Percentiles rank a stretch among this genome's conserved stretches.
phyloP scores from a whole-genome alignment of 352 stramenopile species.

The Halophytophthora polymorphica region DNA sequence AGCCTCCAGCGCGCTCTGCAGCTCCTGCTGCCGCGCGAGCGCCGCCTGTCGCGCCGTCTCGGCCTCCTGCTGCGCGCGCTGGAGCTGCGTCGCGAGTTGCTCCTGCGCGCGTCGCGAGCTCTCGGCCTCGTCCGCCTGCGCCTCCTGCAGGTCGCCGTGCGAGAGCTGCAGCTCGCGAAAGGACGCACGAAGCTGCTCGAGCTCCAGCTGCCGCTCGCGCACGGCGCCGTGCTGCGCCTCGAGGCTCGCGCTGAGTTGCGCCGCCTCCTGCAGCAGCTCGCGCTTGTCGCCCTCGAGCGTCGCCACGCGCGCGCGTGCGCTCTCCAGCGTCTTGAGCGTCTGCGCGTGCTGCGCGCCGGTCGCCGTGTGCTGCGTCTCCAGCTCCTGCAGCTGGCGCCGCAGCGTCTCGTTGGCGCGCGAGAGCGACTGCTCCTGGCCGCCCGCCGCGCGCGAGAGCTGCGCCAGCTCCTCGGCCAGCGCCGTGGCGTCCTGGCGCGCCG shows the following conservation, averaged over 20 bases:
- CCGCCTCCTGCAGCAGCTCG: slow-evolving; percentile 62
- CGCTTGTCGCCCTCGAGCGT: slow-evolving; percentile 63
- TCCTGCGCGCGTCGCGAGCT: slow-evolving; percentile 33
- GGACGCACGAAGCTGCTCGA: slow-evolving; percentile 47
- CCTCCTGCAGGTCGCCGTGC: slow-evolving; percentile 58
- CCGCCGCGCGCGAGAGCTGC: slow-evolving; percentile 36
- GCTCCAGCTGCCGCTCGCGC: slow-evolving; percentile 53
- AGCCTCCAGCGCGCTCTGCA: slow-evolving; percentile 8
- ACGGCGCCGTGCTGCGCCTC: slow-evolving; percentile 48
- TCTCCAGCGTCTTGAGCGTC: slow-evolving; percentile 54
- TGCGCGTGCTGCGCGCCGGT: slow-evolving; percentile 53
- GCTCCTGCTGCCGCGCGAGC: slow-evolving; percentile 12
- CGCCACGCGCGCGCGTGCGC: slow-evolving; percentile 33
- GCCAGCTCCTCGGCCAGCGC: slow-evolving; percentile 50
- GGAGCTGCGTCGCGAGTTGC: slow-evolving; percentile 26
- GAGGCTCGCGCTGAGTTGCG: slow-evolving; percentile 54
- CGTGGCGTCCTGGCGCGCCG: slow-evolving; percentile 39
- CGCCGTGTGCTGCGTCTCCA: slow-evolving; percentile 34
- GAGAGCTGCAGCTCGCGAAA: slow-evolving; percentile 51
- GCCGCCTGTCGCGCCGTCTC: slow-evolving; percentile 14
- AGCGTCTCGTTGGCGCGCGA: slow-evolving; percentile 41
- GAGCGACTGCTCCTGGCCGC: slow-evolving; percentile 40
- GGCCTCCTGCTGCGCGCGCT: slow-evolving; percentile 22
- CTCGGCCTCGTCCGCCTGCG: slow-evolving; percentile 38
- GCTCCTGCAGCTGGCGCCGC: slow-evolving; percentile 47